Evolutionary conservation across 1,139 yeast species (phyloP).

Genomic region (Zygosaccharomyces pseudobailii): DNA sequence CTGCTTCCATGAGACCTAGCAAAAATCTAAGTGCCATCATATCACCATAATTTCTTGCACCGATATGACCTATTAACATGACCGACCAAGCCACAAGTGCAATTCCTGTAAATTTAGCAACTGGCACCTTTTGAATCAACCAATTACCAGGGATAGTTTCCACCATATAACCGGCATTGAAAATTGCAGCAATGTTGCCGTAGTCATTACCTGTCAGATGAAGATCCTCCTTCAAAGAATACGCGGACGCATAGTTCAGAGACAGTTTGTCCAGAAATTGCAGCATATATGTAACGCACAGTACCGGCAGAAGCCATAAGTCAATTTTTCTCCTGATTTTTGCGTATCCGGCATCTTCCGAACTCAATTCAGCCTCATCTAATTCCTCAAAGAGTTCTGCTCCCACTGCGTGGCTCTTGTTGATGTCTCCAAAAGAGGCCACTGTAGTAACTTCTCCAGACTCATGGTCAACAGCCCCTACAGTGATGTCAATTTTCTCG

Average conservation of each 20-base stretch:
- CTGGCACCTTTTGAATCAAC: slow-evolving; percentile 46
- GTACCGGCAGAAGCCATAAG: slow-evolving; percentile 35
- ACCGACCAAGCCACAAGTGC: slow-evolving; percentile 42
- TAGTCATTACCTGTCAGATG: slow-evolving; percentile 15
- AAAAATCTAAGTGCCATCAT: slow-evolving; percentile 41
- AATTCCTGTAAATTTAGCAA: slow-evolving; percentile 42
- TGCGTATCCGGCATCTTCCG: slow-evolving; percentile 17
- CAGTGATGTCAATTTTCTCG: no score
- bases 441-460: not conserved
- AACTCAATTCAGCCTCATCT: slow-evolving; percentile 9
- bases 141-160: slow-evolving; percentile 45
- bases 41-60: slow-evolving; percentile 38
- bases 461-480: slow-evolving; percentile 1
- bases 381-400: slow-evolving; percentile 17
- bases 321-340: slow-evolving; percentile 36
- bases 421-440: slow-evolving; percentile 18
- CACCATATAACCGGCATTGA: slow-evolving; percentile 47
- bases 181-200: slow-evolving; percentile 39
- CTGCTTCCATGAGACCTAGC: slow-evolving; percentile 46
- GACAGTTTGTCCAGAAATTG: slow-evolving; percentile 41
- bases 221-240: slow-evolving; percentile 31
- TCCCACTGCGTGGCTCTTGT: slow-evolving; percentile 14
- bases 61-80: slow-evolving; percentile 42
- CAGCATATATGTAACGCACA: slow-evolving; percentile 38
- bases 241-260: slow-evolving; percentile 38